Conservation (phyloP, 768 basidiomycete species). For the Lactarius quietus region DNA sequence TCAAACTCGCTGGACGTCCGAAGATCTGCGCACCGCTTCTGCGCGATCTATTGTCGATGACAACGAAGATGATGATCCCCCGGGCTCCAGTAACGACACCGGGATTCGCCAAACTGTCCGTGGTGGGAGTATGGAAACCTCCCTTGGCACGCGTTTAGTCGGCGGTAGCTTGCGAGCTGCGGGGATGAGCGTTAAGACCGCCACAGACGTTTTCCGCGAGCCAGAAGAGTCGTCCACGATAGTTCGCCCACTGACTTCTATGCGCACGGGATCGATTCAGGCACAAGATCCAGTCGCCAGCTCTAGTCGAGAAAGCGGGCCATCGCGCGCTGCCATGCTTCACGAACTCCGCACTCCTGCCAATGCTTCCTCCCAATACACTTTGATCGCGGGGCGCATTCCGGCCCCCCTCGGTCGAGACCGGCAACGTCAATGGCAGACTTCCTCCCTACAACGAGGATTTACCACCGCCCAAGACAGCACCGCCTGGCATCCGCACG, state of each 20-base stretch:
- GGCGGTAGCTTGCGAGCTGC: slow-evolving; percentile 70
- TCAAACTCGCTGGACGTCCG: slow-evolving; percentile 53
- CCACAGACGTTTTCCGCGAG: slow-evolving; percentile 37
- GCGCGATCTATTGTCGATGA: slow-evolving; percentile 29
- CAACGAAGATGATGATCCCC: slow-evolving; percentile 29
- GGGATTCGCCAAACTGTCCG: slow-evolving; percentile 56
- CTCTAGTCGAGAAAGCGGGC: slow-evolving; percentile 4
- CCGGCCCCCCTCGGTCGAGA: slow-evolving; percentile 23
- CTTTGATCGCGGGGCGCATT: slow-evolving; percentile 19
- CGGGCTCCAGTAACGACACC: slow-evolving; percentile 17
- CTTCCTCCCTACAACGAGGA: slow-evolving; percentile 28
- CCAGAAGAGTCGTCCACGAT: slow-evolving; percentile 6
- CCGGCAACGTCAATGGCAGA: slow-evolving; percentile 38
- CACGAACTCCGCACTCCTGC: slow-evolving; percentile 28
- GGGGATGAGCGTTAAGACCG: slow-evolving; percentile 46
- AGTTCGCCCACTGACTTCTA: slow-evolving; percentile 2
- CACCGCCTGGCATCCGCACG: slow-evolving; percentile 38
- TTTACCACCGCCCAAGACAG: slow-evolving; percentile 35
- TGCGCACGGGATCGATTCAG: slow-evolving; percentile 1
- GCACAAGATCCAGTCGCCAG: neutral
- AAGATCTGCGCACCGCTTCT: slow-evolving; percentile 37
- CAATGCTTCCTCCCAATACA: slow-evolving; percentile 12
- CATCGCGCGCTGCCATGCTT: slow-evolving; percentile 13
- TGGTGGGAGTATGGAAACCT: slow-evolving; percentile 69
- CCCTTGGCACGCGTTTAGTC: slow-evolving; percentile 56